phyloP scores from a whole-genome alignment of 2,329 filamentous ascomycete species.

The Aspergillus vadensis region DNA sequence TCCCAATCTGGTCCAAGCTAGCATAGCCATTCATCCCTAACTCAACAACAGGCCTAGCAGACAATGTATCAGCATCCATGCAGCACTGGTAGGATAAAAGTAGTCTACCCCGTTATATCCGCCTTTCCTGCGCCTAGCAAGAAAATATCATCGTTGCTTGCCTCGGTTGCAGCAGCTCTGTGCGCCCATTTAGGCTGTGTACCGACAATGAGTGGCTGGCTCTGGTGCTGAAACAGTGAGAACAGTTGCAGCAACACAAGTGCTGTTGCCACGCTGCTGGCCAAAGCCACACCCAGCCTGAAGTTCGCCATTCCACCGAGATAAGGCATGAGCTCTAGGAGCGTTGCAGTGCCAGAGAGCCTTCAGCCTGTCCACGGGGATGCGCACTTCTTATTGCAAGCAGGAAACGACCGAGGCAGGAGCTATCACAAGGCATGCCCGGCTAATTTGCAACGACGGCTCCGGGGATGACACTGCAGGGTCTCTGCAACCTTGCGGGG shows the following conservation, averaged over 20 bases:
- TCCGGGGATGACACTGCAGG: conserved; percentile 4
- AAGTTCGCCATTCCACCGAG: conserved; percentile 32
- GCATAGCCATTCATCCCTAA: conserved; percentile 93
- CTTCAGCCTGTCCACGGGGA: conserved; percentile 1
- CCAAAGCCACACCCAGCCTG: conserved; percentile 28
- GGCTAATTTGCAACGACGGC: conserved; percentile 3
- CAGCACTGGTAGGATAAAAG: not conserved
- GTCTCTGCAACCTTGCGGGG: conserved; percentile 1
- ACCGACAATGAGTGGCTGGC: conserved; percentile 19
- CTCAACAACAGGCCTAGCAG: conserved; percentile 74
- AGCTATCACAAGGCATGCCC: conserved; percentile 12
- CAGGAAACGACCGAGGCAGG: conserved; percentile 11
- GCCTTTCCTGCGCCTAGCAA: conserved; percentile 70
- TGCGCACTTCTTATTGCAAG: conserved; percentile 13
- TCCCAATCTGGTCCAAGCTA: conserved; percentile 76
- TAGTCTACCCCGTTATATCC: conserved; percentile 67
- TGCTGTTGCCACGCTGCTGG: conserved; percentile 28
- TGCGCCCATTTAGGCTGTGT: conserved; percentile 27
- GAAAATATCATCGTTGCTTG: conserved; percentile 53
- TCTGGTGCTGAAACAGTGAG: conserved; percentile 23
- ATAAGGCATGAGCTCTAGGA: not conserved
- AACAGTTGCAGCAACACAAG: conserved; percentile 38
- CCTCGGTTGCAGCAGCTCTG: conserved; percentile 21
- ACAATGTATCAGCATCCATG: not conserved
- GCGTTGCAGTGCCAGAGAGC: conserved; percentile 13